Conservation (phyloP, 768 basidiomycete species). For the Psilocybe cyanescens region DNA sequence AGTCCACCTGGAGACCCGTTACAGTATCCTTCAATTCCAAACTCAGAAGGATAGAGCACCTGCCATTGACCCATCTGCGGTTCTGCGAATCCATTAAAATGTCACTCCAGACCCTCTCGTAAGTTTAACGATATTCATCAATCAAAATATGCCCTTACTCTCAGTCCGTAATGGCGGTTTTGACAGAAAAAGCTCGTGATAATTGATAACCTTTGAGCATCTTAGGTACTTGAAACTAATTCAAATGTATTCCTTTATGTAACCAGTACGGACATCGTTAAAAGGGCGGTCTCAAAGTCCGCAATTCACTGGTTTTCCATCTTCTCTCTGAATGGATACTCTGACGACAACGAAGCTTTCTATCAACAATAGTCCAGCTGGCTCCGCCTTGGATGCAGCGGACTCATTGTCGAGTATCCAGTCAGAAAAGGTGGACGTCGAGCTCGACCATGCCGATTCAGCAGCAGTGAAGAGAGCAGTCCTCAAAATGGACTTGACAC, state of each 20-base stretch:
- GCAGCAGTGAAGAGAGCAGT: conserved; percentile 22
- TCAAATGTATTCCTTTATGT: too few relatives aligned
- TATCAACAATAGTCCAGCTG: neutral
- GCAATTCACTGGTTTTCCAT: neutral
- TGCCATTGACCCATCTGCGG: too few relatives aligned
- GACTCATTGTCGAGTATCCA: neutral
- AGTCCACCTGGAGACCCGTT: too few relatives aligned
- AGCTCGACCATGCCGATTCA: conserved; percentile 1
- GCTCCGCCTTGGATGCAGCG: neutral
- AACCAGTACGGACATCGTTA: too few relatives aligned
- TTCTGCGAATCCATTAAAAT: too few relatives aligned
- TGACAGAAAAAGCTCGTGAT: neutral
- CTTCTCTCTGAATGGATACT: neutral
- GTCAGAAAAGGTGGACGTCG: neutral
- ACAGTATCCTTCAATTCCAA: too few relatives aligned
- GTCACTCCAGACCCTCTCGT: too few relatives aligned
- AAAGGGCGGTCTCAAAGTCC: too few relatives aligned
- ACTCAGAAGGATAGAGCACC: too few relatives aligned
- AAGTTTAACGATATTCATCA: too few relatives aligned
- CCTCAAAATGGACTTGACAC: conserved; percentile 31
- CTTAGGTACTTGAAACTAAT: too few relatives aligned
- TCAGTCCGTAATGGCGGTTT: neutral
- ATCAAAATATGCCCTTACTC: too few relatives aligned
- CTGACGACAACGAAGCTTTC: neutral
- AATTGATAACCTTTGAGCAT: neutral